Conservation (phyloP, 495 filamentous ascomycete species). For the Penicillium antarcticum region DNA sequence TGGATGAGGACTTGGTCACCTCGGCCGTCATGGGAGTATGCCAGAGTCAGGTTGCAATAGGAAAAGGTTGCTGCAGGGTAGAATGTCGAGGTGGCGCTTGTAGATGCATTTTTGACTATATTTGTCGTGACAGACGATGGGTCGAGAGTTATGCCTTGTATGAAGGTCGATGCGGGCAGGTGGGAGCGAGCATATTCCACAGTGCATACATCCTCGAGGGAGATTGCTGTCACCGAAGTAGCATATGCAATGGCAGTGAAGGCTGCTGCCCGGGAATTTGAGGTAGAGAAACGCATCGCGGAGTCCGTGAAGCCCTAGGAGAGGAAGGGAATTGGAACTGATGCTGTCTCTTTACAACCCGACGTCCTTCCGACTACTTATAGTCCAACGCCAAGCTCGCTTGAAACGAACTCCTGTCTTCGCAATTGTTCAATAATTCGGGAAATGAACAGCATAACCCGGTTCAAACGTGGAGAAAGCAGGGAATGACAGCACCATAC, state of each 20-base stretch:
- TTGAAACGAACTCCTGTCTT: not conserved
- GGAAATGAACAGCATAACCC: not conserved
- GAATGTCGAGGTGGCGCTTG: constrained; percentile 13
- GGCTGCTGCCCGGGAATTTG: not conserved
- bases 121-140: constrained; percentile 6
- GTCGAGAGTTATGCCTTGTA: constrained; percentile 33
- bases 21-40: constrained; percentile 37
- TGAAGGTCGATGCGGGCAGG: constrained; percentile 23
- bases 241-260: not conserved
- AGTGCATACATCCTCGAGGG: constrained; percentile 30
- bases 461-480: not conserved
- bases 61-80: constrained; percentile 15
- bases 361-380: not conserved
- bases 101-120: constrained; percentile 24
- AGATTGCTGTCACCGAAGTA: not conserved
- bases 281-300: not conserved
- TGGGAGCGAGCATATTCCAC: constrained; percentile 19
- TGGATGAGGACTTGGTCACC: constrained; percentile 34
- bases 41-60: constrained; percentile 44
- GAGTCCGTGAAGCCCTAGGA: not conserved
- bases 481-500: too few relatives aligned
- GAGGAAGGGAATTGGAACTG: too few relatives aligned
- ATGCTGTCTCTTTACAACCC: not conserved
- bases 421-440: not conserved
- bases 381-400: not conserved